Conservation (phyloP, 2,329 filamentous ascomycete genomes). For the Phymatotrichopsis omnivora region DNA sequence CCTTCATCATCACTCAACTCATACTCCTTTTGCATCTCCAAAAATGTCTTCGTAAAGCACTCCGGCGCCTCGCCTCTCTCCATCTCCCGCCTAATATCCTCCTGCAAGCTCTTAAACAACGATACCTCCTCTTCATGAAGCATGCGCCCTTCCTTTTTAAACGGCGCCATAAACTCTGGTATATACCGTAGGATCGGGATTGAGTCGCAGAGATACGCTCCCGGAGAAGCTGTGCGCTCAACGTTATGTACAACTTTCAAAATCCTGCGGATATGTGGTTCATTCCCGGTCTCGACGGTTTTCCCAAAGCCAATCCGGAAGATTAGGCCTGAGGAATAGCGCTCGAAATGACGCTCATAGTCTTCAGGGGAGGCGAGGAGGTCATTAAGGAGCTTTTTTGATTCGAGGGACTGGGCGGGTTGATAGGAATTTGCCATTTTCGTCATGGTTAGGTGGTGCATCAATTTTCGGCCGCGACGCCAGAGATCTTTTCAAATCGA, state of each 20-base stretch:
- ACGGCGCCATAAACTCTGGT: constrained; percentile 32
- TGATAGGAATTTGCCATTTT: constrained; percentile 32
- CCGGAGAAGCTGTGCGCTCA: constrained; percentile 35
- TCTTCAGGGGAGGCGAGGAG: constrained; percentile 33
- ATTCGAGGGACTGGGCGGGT: constrained; percentile 33
- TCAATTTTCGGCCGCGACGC: constrained; percentile 33
- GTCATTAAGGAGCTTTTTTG: constrained; percentile 32
- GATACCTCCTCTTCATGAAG: constrained; percentile 28
- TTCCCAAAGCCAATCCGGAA: constrained; percentile 38
- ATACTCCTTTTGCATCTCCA: constrained; percentile 35
- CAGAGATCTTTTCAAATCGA: constrained; percentile 30
- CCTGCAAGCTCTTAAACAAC: constrained; percentile 29
- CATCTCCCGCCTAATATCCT: constrained; percentile 34
- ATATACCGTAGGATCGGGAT: constrained; percentile 33
- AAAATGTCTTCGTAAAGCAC: constrained; percentile 40
- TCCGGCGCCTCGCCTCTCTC: constrained; percentile 34
- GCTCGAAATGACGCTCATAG: constrained; percentile 37
- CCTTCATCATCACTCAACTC: constrained; percentile 40
- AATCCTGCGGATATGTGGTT: constrained; percentile 33
- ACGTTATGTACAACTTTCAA: constrained; percentile 34
- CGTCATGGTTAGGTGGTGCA: constrained; percentile 28
- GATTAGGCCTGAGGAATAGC: constrained; percentile 38
- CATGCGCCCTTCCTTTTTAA: constrained; percentile 27
- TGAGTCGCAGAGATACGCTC: constrained; percentile 35
- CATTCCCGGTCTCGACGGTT: constrained; percentile 34